phyloP scores from a whole-genome alignment of 2,329 filamentous ascomycete species.

The Lecanosticta acicola region DNA sequence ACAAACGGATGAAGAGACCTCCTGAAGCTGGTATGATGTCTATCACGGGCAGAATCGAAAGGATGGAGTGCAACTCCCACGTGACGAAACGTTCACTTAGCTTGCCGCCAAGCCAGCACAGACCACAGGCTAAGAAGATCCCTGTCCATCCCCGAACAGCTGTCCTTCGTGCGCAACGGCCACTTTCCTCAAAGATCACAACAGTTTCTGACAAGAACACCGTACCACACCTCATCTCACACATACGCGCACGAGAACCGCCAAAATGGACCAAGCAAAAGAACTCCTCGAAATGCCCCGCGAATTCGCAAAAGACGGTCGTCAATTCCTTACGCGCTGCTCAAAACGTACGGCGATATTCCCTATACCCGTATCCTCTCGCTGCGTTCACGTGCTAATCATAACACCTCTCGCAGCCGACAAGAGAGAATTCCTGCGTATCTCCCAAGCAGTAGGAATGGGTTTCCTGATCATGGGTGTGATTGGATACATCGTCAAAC shows the following conservation, averaged over 20 bases:
- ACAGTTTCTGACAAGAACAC: neutral
- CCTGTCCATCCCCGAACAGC: slow-evolving; percentile 3
- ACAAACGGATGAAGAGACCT: neutral
- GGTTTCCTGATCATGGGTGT: slow-evolving; percentile 67
- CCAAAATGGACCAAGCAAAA: slow-evolving; percentile 55
- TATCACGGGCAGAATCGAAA: neutral
- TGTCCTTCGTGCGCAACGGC: slow-evolving; percentile 5
- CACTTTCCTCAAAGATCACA: slow-evolving; percentile 3
- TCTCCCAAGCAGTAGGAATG: slow-evolving; percentile 60
- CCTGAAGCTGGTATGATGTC: no score
- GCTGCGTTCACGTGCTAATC: neutral
- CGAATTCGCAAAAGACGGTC: slow-evolving; percentile 55
- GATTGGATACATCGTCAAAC: slow-evolving; percentile 65
- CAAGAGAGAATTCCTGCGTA: slow-evolving; percentile 54
- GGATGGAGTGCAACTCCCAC: neutral
- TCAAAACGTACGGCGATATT: slow-evolving; percentile 40
- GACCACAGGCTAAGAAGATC: neutral
- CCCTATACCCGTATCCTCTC: neutral
- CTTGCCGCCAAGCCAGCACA: neutral
- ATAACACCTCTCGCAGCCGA: slow-evolving; percentile 41
- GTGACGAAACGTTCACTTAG: neutral
- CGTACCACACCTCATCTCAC: neutral
- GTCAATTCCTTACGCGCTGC: slow-evolving; percentile 47
- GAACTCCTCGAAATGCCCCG: slow-evolving; percentile 64
- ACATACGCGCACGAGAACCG: neutral